A percentile compares a stretch with the other conserved stretches of the same genome.
phyloP scores from a whole-genome alignment of 305 asterid species.

The Plantago coronopus region DNA sequence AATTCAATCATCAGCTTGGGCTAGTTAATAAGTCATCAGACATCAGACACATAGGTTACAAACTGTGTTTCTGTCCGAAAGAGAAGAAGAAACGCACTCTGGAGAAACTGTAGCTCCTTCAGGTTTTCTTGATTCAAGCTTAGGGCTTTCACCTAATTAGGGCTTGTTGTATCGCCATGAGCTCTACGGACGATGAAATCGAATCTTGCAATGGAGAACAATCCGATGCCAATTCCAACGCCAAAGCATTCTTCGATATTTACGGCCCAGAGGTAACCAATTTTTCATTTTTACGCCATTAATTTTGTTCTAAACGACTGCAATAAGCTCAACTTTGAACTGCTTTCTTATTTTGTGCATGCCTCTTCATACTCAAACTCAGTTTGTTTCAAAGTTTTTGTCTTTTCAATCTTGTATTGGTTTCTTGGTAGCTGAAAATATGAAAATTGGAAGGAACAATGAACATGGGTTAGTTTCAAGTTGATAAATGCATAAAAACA shows the following conservation, averaged over 20 bases:
- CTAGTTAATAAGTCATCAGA: no score
- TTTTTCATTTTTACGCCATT: not conserved
- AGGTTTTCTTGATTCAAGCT: not conserved
- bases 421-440: not conserved
- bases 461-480: not conserved
- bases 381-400: slow-evolving; percentile 3
- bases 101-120: no score
- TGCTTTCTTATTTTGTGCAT: not conserved
- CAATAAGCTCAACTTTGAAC: not conserved
- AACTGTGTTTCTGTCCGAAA: no score
- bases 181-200: slow-evolving; percentile 32
- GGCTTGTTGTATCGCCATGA: slow-evolving; percentile 31
- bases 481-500: not conserved
- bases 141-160: not conserved
- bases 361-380: not conserved
- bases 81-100: no score
- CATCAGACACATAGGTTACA: no score
- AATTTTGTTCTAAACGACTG: not conserved
- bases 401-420: not conserved
- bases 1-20: no score
- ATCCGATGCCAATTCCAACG: slow-evolving; percentile 25
- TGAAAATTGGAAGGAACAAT: not conserved
- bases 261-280: slow-evolving; percentile 70
- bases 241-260: slow-evolving; percentile 59
- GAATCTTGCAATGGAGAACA: slow-evolving; percentile 31